A percentile compares a stretch with the other conserved stretches of the same genome.
These are phyloP conservation scores for Turritis glabra DNA, from an alignment of 345 rosid species.

Conservation along the genomic window DNA sequence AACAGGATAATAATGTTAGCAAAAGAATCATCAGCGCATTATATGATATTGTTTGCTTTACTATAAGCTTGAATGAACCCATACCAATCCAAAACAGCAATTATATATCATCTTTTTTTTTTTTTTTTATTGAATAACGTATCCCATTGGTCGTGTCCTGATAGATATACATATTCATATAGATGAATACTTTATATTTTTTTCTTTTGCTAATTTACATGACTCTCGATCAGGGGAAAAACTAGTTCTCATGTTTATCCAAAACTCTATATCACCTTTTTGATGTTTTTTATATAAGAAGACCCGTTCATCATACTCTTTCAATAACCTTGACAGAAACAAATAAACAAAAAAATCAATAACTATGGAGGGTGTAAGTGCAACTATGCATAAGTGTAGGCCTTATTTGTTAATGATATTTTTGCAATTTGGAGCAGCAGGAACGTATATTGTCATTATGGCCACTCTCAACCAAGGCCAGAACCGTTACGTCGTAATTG, in stretches of 20 bases:
- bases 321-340: neutral
- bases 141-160: neutral
- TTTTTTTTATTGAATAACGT: neutral
- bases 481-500: constrained; percentile 70
- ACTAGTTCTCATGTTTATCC: constrained; percentile 27
- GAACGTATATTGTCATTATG: constrained; percentile 62
- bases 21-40: constrained; percentile 15
- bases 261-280: constrained; percentile 36
- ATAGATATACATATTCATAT: constrained; percentile 2
- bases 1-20: constrained; percentile 10
- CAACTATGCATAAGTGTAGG: constrained; percentile 35
- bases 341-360: neutral
- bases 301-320: constrained; percentile 13
- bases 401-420: constrained; percentile 73
- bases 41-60: constrained; percentile 24
- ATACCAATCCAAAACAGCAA: constrained; percentile 19
- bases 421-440: constrained; percentile 71
- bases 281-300: constrained; percentile 32
- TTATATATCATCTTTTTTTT: neutral
- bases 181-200: constrained; percentile 19
- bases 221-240: constrained; percentile 23
- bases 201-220: constrained; percentile 22
- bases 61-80: constrained; percentile 1
- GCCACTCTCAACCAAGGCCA: constrained; percentile 71
- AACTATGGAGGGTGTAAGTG: constrained; percentile 25